Evolutionary conservation across 805 yeast species (phyloP), one percentile per base, ranked within the genome.

Genomic region (Jamesozyma piceae): DNA sequence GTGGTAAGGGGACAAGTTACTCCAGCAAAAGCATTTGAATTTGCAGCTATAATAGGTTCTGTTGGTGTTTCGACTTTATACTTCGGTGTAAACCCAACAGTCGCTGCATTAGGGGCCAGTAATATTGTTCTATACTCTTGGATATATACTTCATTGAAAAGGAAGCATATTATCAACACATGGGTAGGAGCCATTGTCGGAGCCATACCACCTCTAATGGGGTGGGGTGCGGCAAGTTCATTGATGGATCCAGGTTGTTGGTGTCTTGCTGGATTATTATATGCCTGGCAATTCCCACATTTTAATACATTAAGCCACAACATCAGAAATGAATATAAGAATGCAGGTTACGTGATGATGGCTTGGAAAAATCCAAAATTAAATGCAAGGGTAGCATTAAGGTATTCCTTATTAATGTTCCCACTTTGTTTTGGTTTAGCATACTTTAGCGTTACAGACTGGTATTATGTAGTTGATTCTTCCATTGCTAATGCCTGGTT

Each of bases 151-250:
- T 82, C 96, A 0, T 66, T 92, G 60, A 92, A 92, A 58, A 73
- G 98, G 43, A 76, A 72, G 46, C 80, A 85, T 20, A 90, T 92
- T 40, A 60, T 84, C 33, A 92, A 92, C 62, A 92, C 98, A 0
- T 92, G 98, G 98, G 92, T 92, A 2, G 98, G 98, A 17, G 98
- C 98, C 0, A 61, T 92, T n/a, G 98, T 92, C 3, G 98, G 98
- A 3, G 98, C 97, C 0, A 84, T 92, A 37, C 98, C 98, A 0
- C 98, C 98, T 18, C 71, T 92, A 39, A 92, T 92, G 98, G 98
- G 98, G 2, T 92, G 98, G 98, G 96, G 95, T 2, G 87, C 90
- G 0, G 83, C 95, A 11, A 77, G 86, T 3, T 75, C 88, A 1
- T 64, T 89, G 30, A 51, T 73, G 2, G 85, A 87, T 49, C 96